Base-by-base conservation (phyloP, 108 stramenopile species). In the Cyclotella sp. region DNA sequence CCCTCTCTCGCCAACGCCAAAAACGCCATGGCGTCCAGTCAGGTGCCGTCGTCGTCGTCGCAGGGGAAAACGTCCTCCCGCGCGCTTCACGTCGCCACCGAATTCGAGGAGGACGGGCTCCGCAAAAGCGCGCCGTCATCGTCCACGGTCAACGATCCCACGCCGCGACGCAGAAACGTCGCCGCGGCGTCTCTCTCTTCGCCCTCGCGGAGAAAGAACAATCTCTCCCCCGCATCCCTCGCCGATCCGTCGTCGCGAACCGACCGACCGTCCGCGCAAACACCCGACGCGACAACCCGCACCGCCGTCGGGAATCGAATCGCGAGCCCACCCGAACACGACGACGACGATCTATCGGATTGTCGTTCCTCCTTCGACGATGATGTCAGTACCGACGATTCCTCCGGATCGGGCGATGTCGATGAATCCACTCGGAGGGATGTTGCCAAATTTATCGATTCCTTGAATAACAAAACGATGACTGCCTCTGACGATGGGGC, bases 371-470 rank as follows among this genome's bases (percentile, higher is more conserved):
- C 34, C 34, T 34, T 34, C 6, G 34, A 34, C 6, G 34, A 34
- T 6, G 34, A 6, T 6, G 34, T 34, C 6, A 34, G 34, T 34
- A 34, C 34, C 4, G 34, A 34, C 6, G 34, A 34, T 34, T 34
- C 34, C 34, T 34, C 34, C 34, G 6, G 34, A 2, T 2, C 34
- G 34, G 2, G 34, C 34, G 34, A 34, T 34, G 34, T 34, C 34
- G 6, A 34, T 34, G 34, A 34, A 5, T 34, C 34, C 34, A 34
- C 34, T 5, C 34, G 34, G 34, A 34, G 34, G 34, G 44, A 26
- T 24, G 39, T 66, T 47, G 65, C n/a, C 21, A n/a, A 42, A 47
- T 66, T 66, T 28, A 66, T 66, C 8, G 65, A 66, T 26, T 66
- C 65, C 3, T 18, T 66, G 24, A 66, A 66, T 28, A 34, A 63